Base-by-base conservation (phyloP, 768 basidiomycete species). In the Brasilioporus rufonigricans region DNA sequence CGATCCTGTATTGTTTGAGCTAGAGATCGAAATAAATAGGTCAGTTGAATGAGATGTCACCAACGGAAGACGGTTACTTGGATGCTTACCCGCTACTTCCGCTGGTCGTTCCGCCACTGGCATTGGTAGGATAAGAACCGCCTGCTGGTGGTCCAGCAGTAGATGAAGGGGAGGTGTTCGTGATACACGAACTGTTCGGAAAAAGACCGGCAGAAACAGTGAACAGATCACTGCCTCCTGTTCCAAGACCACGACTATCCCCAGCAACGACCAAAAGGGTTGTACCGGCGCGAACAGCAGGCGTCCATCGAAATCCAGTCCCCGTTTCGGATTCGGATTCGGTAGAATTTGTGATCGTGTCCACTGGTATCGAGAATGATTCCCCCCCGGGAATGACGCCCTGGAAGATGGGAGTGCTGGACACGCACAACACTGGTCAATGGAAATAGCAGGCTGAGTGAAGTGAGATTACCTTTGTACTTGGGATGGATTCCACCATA, bases 341-440 rank as follows among this genome's bases (percentile, higher is more conserved):
- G n/a, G n/a, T n/a, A n/a, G n/a, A n/a, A n/a, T 75, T 64, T 10
- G 86, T 80, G 21, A 86, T 66, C 3, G 64, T 29, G 13, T 76
- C 76, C 58, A 77, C 56, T 1, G 86, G 86, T 43, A 92, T 80
- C 7, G 74, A 61, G 65, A 91, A 89, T 0, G 89, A 89, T 48
- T 88, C 74, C 13, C 90, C 90, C 1, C 90, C 91, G 1, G 91
- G 91, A 31, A 92, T 91, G 40, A 90, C 75, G 4, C 88, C 88
- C 24, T 82, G 74, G 66, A 89, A 88, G 32, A 67, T 77, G n/a
- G 83, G 77, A 1, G 65, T 80, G 16, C 87, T 87, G 55, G 24
- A 48, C 31, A 38, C 8, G 44, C 1, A 23, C 40, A 33, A 26
- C 47, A n/a, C 3, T 13, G 27, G 26, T 44, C 57, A 55, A 29